Evolutionary conservation across 2,329 filamentous ascomycete species (phyloP), one percentile per base, ranked within the genome.

Genomic region (Xylaria arbuscula): DNA sequence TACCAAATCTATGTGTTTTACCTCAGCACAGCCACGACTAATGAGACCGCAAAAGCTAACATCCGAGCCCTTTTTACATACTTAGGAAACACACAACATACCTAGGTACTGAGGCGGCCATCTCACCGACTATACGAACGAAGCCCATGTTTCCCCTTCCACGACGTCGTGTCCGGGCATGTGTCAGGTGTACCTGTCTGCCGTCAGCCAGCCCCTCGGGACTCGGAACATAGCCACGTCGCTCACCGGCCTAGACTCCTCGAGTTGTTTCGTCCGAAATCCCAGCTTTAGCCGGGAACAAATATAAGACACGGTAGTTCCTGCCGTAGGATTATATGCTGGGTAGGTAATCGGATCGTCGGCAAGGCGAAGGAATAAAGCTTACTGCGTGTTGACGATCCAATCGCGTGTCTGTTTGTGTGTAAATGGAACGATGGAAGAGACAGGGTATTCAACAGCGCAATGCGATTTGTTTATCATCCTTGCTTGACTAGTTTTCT

Each of bases 391-490:
- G 22, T 19, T 34, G 50, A 53, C 36, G 36, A 62, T 34, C 38
- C 22, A 45, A 54, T 62, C 48, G 36, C 36, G 28, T 28, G 28
- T 2, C 8, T 22, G 17, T 36, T 48, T 24, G n/a, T 22, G 45
- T 45, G 13, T 28, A 28, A 28, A 28, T 28, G 28, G 28, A 28
- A 3, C 11, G 13, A 28, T 40, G 47, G 6, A 32, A 24, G 38
- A n/a, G 15, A 61, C 48, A 62, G 48, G 53, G 59, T 54, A 15
- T 22, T 19, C 24, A 24, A 62, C 48, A 19, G 17, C 24, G 48
- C 59, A 10, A 45, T 36, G 59, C 48, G 59, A 62, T 54, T 62
- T 40, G 59, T 62, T 54, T 40, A 17, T 9, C 59, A 34, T 38
- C 32, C 36, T 54, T 19, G 42, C n/a, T 47, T 47, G 15, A 34